phyloP scores from a whole-genome alignment of 495 filamentous ascomycete genomes.

The Neurospora intermedia region DNA sequence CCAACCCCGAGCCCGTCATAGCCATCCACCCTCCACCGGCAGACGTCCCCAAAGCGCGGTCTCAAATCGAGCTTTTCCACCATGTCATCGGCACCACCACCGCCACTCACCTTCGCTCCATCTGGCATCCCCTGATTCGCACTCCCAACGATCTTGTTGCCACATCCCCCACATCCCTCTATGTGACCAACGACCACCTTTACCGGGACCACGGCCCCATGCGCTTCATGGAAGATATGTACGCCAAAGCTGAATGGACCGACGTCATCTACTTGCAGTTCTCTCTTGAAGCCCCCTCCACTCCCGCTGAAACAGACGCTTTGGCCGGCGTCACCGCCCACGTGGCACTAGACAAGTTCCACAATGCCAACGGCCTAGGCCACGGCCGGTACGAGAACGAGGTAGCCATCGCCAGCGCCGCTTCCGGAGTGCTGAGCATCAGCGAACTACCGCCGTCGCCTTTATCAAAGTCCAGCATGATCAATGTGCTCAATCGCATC shows the following conservation, averaged over 20 bases:
- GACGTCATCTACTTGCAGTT: slow-evolving; percentile 18
- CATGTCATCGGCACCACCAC: slow-evolving; percentile 30
- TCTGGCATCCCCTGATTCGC: slow-evolving; percentile 36
- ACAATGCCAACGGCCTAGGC: slow-evolving; percentile 48
- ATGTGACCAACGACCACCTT: slow-evolving; percentile 52
- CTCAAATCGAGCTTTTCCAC: slow-evolving; percentile 50
- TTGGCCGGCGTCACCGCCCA: slow-evolving; percentile 30
- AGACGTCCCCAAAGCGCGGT: slow-evolving; percentile 16
- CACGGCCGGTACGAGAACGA: slow-evolving; percentile 38
- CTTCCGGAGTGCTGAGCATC: slow-evolving; percentile 20
- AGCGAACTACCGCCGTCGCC: slow-evolving; percentile 21
- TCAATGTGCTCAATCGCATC: slow-evolving; percentile 34
- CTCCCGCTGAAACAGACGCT: slow-evolving; percentile 20
- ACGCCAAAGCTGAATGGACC: slow-evolving; percentile 25
- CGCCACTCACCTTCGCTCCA: slow-evolving; percentile 30
- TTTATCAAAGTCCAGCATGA: slow-evolving; percentile 24
- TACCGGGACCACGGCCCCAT: slow-evolving; percentile 34
- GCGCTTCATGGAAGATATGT: slow-evolving; percentile 32
- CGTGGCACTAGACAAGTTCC: slow-evolving; percentile 31
- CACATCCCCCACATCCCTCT: slow-evolving; percentile 36
- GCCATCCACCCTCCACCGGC: not conserved
- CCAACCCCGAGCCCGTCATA: slow-evolving; percentile 15
- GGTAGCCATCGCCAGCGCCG: slow-evolving; percentile 36
- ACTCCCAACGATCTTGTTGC: slow-evolving; percentile 53
- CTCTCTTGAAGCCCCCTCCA: slow-evolving; percentile 10